Base-by-base conservation (phyloP, 345 rosid genomes). In the Lenwebbia sp. region DNA sequence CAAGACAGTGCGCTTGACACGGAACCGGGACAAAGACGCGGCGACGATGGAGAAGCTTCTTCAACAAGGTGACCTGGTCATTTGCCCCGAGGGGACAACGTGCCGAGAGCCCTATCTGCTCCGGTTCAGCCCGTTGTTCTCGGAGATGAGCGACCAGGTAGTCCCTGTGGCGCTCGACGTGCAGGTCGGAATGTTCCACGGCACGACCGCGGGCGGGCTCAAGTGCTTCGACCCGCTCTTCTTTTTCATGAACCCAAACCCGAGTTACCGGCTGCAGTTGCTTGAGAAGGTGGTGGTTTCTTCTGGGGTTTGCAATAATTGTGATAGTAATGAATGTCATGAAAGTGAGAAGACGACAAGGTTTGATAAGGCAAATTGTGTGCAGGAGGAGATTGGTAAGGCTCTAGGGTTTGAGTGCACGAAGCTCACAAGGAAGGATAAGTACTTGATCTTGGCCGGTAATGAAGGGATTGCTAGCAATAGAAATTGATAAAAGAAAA, bases 11-110 rank as follows among this genome's bases (percentile, higher is more conserved):
- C 89, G 95, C 53, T 87, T 95, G 41, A 89, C 92, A 1, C 90
- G 99, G 83, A 84, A 96, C 87, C 90, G 96, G 37, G 90, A 87
- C 23, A 83, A 82, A 58, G 99, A 96, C 51, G 88, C 88, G 1
- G 83, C 85, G 85, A 87, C 92, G 78, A 93, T 96, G 93, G 85
- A 86, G 76, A 86, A 57, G 49, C 60, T 94, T 13, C 87, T 95
- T 22, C 86, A 84, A 8, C 89, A 92, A 86, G 96, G 95, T 41
- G 94, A 95, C 86, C 89, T 96, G 3, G 97, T 93, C 8, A 92
- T 95, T 57, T 96, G 96, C 53, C 99, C 98, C 0, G 99, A 96
- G 91, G 99, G 99, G 52, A 95, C 99, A 75, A 96, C 99, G 15
- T 94, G 98, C 65, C 89, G 99, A 85, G 97, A 96, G 82, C 96